Conservation (phyloP, 352 stramenopile genomes). For the Globisporangium perplexum region DNA sequence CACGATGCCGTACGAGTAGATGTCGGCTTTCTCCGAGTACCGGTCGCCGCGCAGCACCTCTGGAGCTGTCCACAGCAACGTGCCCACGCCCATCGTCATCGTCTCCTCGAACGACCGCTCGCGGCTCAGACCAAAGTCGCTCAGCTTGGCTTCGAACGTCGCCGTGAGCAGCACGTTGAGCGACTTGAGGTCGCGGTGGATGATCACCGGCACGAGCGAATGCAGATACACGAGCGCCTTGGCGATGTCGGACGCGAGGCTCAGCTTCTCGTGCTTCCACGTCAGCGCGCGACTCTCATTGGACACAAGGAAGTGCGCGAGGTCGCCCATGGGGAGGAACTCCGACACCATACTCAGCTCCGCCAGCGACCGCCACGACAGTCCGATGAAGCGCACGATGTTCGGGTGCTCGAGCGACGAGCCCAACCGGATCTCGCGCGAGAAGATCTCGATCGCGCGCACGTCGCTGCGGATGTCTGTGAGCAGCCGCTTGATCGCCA, state of each 20-base stretch:
- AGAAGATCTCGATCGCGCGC: conserved; percentile 36
- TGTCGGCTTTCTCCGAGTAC: conserved; percentile 54
- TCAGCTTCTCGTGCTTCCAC: conserved; percentile 48
- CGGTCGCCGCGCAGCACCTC: conserved; percentile 46
- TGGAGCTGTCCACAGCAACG: conserved; percentile 53
- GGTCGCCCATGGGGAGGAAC: conserved; percentile 52
- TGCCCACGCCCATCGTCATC: conserved; percentile 62
- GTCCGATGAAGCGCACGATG: conserved; percentile 60
- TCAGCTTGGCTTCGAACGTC: conserved; percentile 45
- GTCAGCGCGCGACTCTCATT: conserved; percentile 26
- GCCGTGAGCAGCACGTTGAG: conserved; percentile 51
- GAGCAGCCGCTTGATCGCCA: conserved; percentile 63
- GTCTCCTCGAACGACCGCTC: conserved; percentile 50
- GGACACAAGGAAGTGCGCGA: conserved; percentile 38
- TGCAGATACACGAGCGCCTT: conserved; percentile 65
- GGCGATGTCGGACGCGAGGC: conserved; percentile 51
- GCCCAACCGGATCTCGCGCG: conserved; percentile 44
- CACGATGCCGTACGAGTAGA: conserved; percentile 64
- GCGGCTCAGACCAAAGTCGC: conserved; percentile 51
- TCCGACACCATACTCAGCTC: conserved; percentile 60
- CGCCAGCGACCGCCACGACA: conserved; percentile 44
- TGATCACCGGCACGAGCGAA: conserved; percentile 39
- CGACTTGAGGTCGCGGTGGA: conserved; percentile 68
- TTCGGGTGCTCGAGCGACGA: conserved; percentile 49
- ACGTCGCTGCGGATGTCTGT: conserved; percentile 37